Conservation (phyloP, 371 early-diverging fungal genomes). For the Zychaea mexicana region DNA sequence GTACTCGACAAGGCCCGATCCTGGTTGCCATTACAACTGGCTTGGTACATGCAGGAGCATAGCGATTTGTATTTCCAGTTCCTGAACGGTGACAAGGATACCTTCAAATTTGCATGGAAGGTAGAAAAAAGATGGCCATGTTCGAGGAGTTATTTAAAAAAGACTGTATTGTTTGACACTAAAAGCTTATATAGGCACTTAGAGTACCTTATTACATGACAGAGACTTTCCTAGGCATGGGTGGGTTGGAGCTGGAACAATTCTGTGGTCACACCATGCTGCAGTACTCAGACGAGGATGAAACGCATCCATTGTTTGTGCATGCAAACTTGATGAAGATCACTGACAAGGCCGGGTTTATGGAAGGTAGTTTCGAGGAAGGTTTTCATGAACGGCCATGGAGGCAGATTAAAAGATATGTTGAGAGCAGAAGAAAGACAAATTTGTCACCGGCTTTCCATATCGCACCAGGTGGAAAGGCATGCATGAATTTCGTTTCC, state of each 20-base stretch:
- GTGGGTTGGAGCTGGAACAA: slow-evolving; percentile 29
- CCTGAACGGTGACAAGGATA: slow-evolving; percentile 52
- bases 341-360: slow-evolving; percentile 32
- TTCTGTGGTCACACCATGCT: slow-evolving; percentile 53
- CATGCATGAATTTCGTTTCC: slow-evolving; percentile 47
- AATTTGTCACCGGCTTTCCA: slow-evolving; percentile 40
- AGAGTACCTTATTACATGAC: slow-evolving; percentile 36
- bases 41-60: slow-evolving; percentile 47
- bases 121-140: slow-evolving; percentile 6
- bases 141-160: too few species aligned
- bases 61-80: slow-evolving; percentile 46
- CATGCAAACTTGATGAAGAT: slow-evolving; percentile 48
- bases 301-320: slow-evolving; percentile 33
- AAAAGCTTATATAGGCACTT: slow-evolving; percentile 19
- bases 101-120: slow-evolving; percentile 51
- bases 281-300: slow-evolving; percentile 29
- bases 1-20: slow-evolving; percentile 38
- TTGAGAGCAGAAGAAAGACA: slow-evolving; percentile 19
- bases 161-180: neutral
- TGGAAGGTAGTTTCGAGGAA: slow-evolving; percentile 4
- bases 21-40: slow-evolving; percentile 44
- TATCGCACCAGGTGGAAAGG: slow-evolving; percentile 26
- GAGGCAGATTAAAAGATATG: slow-evolving; percentile 37
- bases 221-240: slow-evolving; percentile 45
- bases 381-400: slow-evolving; percentile 33